Conservation (phyloP, 257 asterid species). For the Buddleja alternifolia region DNA sequence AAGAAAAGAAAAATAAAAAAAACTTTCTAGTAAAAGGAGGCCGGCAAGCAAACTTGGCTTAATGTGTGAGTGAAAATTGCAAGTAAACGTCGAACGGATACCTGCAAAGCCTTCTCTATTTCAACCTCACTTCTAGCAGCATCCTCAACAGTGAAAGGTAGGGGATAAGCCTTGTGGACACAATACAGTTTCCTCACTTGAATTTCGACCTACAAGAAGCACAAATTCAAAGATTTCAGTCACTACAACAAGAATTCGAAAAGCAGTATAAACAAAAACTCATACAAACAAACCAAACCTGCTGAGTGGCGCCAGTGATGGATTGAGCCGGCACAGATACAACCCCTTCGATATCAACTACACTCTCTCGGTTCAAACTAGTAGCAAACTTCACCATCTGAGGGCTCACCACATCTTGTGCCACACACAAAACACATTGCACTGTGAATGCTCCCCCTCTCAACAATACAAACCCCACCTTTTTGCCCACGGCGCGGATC, state of each 20-base stretch:
- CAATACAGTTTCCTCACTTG: conserved; percentile 72
- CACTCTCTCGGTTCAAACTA: conserved; percentile 66
- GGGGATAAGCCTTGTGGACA: conserved; percentile 61
- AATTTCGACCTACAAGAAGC: conserved; percentile 71
- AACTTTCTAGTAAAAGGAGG: neutral
- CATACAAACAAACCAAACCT: conserved; percentile 45
- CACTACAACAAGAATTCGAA: no score
- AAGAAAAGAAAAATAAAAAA: no score
- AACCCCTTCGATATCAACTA: conserved; percentile 74
- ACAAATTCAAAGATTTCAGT: no score
- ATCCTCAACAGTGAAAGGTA: conserved; percentile 77
- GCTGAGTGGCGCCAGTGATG: conserved; percentile 81
- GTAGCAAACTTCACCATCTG: conserved; percentile 85
- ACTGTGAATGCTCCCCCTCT: conserved; percentile 81
- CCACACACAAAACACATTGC: conserved; percentile 74
- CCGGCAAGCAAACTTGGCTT: neutral
- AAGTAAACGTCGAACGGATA: conserved; percentile 15
- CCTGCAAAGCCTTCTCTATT: conserved; percentile 70
- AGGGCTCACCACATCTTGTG: conserved; percentile 61
- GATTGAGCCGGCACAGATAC: conserved; percentile 63
- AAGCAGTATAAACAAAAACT: no score
- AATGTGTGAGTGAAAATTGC: no score
- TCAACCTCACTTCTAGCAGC: conserved; percentile 85
- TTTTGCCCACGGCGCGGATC: conserved; percentile 71
- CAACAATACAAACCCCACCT: conserved; percentile 76